Base-by-base conservation (phyloP, 2,329 filamentous ascomycete species). In the Stromatinia cepivora region DNA sequence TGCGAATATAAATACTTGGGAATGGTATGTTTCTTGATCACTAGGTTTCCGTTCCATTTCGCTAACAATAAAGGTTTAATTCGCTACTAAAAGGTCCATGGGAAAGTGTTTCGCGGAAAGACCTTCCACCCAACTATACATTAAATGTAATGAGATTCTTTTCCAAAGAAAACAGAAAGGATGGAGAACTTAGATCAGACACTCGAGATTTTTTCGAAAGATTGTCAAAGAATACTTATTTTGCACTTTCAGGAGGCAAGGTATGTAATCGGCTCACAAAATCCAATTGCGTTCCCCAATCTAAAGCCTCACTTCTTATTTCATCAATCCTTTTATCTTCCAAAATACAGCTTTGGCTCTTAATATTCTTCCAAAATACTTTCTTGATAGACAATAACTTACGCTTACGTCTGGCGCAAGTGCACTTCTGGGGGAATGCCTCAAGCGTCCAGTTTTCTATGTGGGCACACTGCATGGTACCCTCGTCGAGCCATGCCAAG, bases 1-100 rank as follows among this genome's bases (percentile, higher is more conserved):
- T n/a, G 59, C 59, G 15, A 63, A 63, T 11, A 25, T 50, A 52
- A 31, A 36, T 52, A 63, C 59, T 5, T 63, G 46, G 46, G 45
- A 63, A 17, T 63, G 46, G 59, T 63, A 63, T 20, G 46, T 22
- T 39, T 52, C 22, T 36, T 20, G 15, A 8, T 34, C 4, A 25
- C 20, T 4, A 20, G 4, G 15, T 39, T 39, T 50, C n/a, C 9
- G 5, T 39, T 22, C 31, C 0, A 17, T 63, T 52, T 20, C 45
- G 59, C 46, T 63, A 52, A 63, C 7, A 0, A 17, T 22, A 39
- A 52, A 63, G 59, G 59, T 52, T 50, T 25, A 39, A 63, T 25
- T n/a, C 59, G 31, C 36, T 63, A 52, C 4, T 52, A 25, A 25
- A 25, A 48, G 46, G 59, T 7, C 46, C 46, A 50, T 36, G 34